phyloP scores from a whole-genome alignment of 2,329 filamentous ascomycete genomes.

The Aspergillus sp. region DNA sequence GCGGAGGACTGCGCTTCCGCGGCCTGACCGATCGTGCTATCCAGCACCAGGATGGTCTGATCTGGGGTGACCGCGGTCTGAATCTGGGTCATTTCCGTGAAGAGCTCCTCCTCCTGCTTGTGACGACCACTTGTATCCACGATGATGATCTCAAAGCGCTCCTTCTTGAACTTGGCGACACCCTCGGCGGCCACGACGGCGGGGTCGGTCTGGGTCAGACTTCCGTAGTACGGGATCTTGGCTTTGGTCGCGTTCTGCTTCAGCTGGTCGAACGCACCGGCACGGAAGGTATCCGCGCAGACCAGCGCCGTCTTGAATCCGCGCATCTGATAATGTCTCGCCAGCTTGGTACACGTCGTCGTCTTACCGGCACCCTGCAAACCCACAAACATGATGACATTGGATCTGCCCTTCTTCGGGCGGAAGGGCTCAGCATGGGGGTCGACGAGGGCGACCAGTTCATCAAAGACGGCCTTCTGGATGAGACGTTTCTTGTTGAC shows the following conservation, averaged over 20 bases:
- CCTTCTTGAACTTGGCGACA: constrained; percentile 98
- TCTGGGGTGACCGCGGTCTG: constrained; percentile 86
- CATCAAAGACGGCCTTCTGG: constrained; percentile 96
- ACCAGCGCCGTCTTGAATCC: constrained; percentile 93
- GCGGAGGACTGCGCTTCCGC: constrained; percentile 92
- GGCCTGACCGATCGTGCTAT: constrained; percentile 93
- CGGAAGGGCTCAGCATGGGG: constrained; percentile 95
- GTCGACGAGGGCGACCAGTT: constrained; percentile 92
- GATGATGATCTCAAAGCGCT: constrained; percentile 96
- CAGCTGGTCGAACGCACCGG: constrained; percentile 95
- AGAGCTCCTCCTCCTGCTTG: constrained; percentile 89
- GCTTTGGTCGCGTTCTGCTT: constrained; percentile 99
- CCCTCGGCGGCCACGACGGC: constrained; percentile 91
- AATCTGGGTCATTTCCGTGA: constrained; percentile 97
- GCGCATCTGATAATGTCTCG: constrained; percentile 87
- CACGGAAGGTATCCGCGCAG: constrained; percentile 97
- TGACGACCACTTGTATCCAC: constrained; percentile 96
- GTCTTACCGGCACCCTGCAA: constrained; percentile 97
- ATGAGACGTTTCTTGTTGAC: constrained; percentile 99
- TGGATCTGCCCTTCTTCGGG: constrained; percentile 91
- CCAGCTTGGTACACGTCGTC: constrained; percentile 95
- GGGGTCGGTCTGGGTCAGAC: constrained; percentile 92
- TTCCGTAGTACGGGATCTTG: constrained; percentile 98
- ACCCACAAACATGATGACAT: constrained; percentile 99
- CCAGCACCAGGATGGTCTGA: constrained; percentile 97